Conservation (phyloP, 2,329 filamentous ascomycete genomes). For the Aspergillus sp. region DNA sequence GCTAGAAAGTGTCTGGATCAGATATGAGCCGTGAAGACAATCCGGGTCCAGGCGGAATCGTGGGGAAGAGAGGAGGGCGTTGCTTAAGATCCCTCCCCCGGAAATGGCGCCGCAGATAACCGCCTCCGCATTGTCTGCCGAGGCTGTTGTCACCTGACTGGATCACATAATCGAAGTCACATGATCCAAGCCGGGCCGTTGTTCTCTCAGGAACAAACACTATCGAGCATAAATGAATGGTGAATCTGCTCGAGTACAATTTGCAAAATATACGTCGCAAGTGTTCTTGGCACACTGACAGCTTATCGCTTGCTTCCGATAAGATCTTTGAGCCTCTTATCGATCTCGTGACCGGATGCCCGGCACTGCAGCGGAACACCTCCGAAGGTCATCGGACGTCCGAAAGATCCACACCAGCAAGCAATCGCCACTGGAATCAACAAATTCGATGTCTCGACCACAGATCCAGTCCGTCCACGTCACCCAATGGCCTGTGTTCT, state of each 20-base stretch:
- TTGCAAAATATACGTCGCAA: too few species aligned
- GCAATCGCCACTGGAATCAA: slow-evolving; percentile 6
- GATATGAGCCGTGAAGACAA: not conserved
- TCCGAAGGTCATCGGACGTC: slow-evolving; percentile 5
- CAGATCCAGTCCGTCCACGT: slow-evolving; percentile 5
- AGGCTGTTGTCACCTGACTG: slow-evolving; percentile 15
- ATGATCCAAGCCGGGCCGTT: not conserved
- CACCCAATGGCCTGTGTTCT: slow-evolving; percentile 1
- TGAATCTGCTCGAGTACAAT: too few species aligned
- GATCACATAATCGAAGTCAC: not conserved
- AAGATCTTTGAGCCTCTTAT: not conserved
- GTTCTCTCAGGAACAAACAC: too few species aligned
- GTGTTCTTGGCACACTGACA: too few species aligned
- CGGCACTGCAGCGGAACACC: not conserved
- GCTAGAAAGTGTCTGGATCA: not conserved
- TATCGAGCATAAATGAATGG: too few species aligned
- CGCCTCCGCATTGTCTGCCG: slow-evolving; percentile 14
- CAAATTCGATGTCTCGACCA: not conserved
- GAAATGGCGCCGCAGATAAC: slow-evolving; percentile 18
- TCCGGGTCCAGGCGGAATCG: not conserved
- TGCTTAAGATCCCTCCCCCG: slow-evolving; percentile 10
- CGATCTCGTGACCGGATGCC: not conserved
- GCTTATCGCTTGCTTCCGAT: not conserved
- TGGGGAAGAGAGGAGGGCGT: not conserved
- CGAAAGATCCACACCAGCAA: slow-evolving; percentile 1